These are phyloP conservation scores for Podospora pseudocomata DNA, from an alignment of 495 filamentous ascomycete genomes.

Conservation along the genomic window DNA sequence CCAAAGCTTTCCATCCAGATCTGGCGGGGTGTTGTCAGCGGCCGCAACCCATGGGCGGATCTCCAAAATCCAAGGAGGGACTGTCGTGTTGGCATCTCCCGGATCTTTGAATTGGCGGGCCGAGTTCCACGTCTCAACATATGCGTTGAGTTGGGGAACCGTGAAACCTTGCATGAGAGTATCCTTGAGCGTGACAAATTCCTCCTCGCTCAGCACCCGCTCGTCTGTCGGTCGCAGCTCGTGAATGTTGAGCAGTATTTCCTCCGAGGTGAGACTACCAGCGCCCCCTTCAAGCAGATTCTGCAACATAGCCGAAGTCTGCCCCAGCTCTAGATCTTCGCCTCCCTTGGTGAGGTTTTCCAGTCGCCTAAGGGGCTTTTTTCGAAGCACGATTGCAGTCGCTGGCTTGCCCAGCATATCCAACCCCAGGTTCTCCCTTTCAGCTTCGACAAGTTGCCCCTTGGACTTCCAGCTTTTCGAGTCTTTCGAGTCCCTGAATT, in stretches of 20 bases:
- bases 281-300: constrained; percentile 32
- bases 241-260: constrained; percentile 42
- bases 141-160: constrained; percentile 37
- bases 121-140: constrained; percentile 27
- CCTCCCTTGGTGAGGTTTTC: neutral
- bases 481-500: neutral
- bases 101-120: constrained; percentile 9
- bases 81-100: neutral
- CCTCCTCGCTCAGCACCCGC: constrained; percentile 28
- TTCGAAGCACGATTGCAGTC: neutral
- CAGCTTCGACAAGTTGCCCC: neutral
- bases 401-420: neutral
- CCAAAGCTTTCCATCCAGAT: constrained; percentile 17
- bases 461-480: neutral
- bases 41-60: constrained; percentile 34
- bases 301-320: constrained; percentile 27
- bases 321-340: neutral
- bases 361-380: neutral
- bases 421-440: neutral
- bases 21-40: constrained; percentile 6
- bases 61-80: constrained; percentile 30
- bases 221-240: constrained; percentile 36
- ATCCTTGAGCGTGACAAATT: constrained; percentile 39
- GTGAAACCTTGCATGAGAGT: constrained; percentile 43
- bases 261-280: constrained; percentile 20